A percentile compares a stretch with the other conserved stretches of the same genome.
Evolutionary conservation across 768 basidiomycete species (phyloP).

Genomic region (Clitopilus hobsonii): DNA sequence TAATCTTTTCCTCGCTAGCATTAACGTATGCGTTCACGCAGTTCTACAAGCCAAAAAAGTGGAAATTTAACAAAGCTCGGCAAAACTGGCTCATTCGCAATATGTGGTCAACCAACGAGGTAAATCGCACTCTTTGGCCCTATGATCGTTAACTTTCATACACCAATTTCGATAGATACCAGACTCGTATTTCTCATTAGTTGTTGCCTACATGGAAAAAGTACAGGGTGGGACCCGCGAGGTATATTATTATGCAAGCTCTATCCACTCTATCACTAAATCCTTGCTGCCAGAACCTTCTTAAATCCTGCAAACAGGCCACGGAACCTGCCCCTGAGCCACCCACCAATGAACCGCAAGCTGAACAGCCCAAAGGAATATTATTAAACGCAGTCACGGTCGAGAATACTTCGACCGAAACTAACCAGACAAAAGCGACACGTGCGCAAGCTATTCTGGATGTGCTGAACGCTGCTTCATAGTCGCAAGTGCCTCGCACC

Average conservation of each 20-base stretch:
- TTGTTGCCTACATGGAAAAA: conserved; percentile 38
- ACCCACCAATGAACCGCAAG: too few relatives aligned
- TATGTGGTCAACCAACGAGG: conserved; percentile 47
- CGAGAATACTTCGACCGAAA: too few relatives aligned
- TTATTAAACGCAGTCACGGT: too few relatives aligned
- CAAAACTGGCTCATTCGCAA: conserved; percentile 75
- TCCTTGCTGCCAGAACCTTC: not conserved
- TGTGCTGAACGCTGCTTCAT: not conserved
- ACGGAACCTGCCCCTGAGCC: too few relatives aligned
- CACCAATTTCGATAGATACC: conserved; percentile 36
- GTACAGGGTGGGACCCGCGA: conserved; percentile 43
- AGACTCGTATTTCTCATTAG: conserved; percentile 41
- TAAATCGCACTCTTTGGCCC: conserved; percentile 13
- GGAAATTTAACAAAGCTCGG: conserved; percentile 74
- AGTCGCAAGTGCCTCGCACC: not conserved
- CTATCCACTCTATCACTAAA: not conserved
- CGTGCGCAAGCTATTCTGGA: not conserved
- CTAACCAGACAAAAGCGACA: not conserved
- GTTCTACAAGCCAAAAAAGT: conserved; percentile 39
- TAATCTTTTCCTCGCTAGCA: conserved; percentile 20
- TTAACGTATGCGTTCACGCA: conserved; percentile 53
- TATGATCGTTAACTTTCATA: not conserved
- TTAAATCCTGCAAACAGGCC: not conserved
- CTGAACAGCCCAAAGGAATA: too few relatives aligned
- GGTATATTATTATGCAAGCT: conserved; percentile 18